These are phyloP conservation scores for Candida sp. DNA, from an alignment of 1,139 yeast species.

Conservation along the genomic window DNA sequence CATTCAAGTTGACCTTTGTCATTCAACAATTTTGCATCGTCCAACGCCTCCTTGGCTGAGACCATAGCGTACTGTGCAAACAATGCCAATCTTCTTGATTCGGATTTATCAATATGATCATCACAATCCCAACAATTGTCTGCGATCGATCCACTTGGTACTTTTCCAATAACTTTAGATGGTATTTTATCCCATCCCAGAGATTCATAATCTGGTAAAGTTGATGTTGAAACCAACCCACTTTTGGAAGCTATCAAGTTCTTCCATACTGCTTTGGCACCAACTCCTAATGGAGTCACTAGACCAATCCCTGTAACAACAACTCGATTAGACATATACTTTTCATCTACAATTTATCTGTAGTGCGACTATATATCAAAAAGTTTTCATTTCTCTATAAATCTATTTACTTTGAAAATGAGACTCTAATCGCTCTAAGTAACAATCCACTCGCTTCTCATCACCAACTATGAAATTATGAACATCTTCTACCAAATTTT, in stretches of 20 bases:
- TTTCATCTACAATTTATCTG: background rate
- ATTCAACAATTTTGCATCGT: slow-evolving; percentile 53
- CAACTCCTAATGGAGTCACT: slow-evolving; percentile 83
- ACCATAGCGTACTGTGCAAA: slow-evolving; percentile 80
- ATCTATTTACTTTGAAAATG: background rate
- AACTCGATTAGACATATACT: slow-evolving; percentile 45
- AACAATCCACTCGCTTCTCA: slow-evolving; percentile 33
- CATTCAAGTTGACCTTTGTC: slow-evolving; percentile 9
- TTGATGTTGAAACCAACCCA: slow-evolving; percentile 55
- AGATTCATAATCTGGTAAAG: slow-evolving; percentile 44
- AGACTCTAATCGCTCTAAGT: slow-evolving; percentile 10
- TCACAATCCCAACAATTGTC: slow-evolving; percentile 52
- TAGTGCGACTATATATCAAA: background rate
- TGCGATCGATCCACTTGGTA: slow-evolving; percentile 51
- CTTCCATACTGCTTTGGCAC: slow-evolving; percentile 52
- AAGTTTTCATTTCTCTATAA: background rate
- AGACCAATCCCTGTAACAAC: slow-evolving; percentile 92
- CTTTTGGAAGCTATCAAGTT: slow-evolving; percentile 46
- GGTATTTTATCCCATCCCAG: slow-evolving; percentile 58
- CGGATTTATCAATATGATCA: slow-evolving; percentile 43
- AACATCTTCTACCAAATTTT: slow-evolving; percentile 21
- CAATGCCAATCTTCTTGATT: slow-evolving; percentile 59
- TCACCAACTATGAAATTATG: slow-evolving; percentile 42
- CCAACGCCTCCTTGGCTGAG: slow-evolving; percentile 75
- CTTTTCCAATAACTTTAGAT: slow-evolving; percentile 70